Evolutionary conservation across 257 asterid species (phyloP), one percentile per base, ranked within the genome.

Genomic region (Salvia miltiorrhiza): DNA sequence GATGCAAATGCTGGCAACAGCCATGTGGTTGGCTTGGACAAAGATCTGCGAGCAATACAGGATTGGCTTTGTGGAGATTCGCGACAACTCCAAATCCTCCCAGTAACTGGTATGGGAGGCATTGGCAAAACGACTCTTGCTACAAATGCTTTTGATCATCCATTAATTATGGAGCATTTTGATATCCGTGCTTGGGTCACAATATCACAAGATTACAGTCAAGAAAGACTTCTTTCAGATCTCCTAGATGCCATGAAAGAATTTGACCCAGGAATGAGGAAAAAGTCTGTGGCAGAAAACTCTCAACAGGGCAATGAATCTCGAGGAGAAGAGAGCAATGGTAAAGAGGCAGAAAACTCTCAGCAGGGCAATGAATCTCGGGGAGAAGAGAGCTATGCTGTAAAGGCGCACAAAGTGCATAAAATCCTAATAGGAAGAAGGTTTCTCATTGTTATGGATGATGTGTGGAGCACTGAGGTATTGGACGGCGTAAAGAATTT

Each of bases 81-180:
- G 19, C 14, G 55, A 4, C 49, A 33, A 16, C 78, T 65, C 40
- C 64, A 19, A n/a, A 41, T 47, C 48, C 21, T 74, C 39, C 69
- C 74, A 13, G 48, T 74, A 13, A 43, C 7, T 0, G 78, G 73
- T 3, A 65, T 65, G 73, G 78, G 78, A 8, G 78, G 74, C 0
- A 74, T 66, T 1, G 78, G 74, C n/a, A 5, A 30, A 30, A 30
- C 73, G 16, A 10, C 35, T 24, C 61, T 54, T 12, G 61, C 61
- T 4, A 23, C 37, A 23, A 11, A 3, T 24, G 37, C 37, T 24
- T 54, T 23, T 3, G 35, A 54, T 4, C 37, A 54, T 54, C 61
- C 13, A 23, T 5, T 54, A 54, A 54, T 54, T 9, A 4, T 11
- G 3, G 61, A 54, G 61, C 61, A 54, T 24, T 54, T 54, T 24